Conservation (phyloP, 495 filamentous ascomycete species). For the Antarctomyces pellizariae region DNA sequence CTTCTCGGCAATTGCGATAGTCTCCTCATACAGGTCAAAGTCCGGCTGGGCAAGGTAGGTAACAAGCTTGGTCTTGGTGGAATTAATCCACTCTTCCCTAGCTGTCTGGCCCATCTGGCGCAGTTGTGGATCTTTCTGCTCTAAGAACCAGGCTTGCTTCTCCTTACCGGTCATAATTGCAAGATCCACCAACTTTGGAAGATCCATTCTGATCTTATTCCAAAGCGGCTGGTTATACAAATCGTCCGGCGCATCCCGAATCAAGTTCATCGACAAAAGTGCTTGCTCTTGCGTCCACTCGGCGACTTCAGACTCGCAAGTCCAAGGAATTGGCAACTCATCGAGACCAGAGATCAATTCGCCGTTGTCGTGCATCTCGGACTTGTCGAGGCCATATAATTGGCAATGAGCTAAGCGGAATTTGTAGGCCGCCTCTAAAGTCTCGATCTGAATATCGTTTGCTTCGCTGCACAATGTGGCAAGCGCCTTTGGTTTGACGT, state of each 20-base stretch:
- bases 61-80: slow-evolving; percentile 11
- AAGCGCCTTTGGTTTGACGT: slow-evolving; percentile 21
- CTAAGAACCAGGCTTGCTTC: slow-evolving; percentile 32
- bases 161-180: slow-evolving; percentile 37
- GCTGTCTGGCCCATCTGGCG: slow-evolving; percentile 17
- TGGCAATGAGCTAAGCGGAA: slow-evolving; percentile 45
- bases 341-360: slow-evolving; percentile 34
- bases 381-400: slow-evolving; percentile 44
- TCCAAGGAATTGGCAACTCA: slow-evolving; percentile 60
- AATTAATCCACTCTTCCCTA: slow-evolving; percentile 4
- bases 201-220: slow-evolving; percentile 25
- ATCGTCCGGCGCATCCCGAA: slow-evolving; percentile 11
- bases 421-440: slow-evolving; percentile 44
- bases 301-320: slow-evolving; percentile 35
- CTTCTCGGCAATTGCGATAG: slow-evolving; percentile 39
- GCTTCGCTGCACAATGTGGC: slow-evolving; percentile 41
- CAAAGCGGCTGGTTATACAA: slow-evolving; percentile 10
- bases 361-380: slow-evolving; percentile 39
- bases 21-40: slow-evolving; percentile 33
- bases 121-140: slow-evolving; percentile 22
- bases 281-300: slow-evolving; percentile 29
- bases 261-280: slow-evolving; percentile 21
- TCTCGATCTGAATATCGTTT: slow-evolving; percentile 48
- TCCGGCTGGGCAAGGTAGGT: slow-evolving; percentile 33
- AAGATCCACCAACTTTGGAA: slow-evolving; percentile 27